A percentile compares a stretch with the other conserved stretches of the same genome.
Evolutionary conservation across 164 flowering plant species (phyloP).

Genomic region (Cinnamomum chago): DNA sequence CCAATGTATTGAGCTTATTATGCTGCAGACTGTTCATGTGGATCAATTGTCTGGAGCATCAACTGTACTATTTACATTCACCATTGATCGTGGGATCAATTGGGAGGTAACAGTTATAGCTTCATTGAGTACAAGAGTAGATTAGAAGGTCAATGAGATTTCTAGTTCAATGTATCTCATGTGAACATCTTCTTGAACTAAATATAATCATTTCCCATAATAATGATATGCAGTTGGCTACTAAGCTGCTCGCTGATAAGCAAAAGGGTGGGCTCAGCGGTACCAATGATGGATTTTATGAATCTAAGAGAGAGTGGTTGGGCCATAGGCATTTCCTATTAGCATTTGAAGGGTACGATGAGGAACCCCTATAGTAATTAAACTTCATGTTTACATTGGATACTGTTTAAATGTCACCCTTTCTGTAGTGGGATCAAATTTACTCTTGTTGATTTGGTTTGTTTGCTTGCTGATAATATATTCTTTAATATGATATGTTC

Average conservation of each 20-base stretch:
- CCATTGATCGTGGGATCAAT: slow-evolving; percentile 83
- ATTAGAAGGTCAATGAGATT: not conserved
- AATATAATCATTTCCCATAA: not conserved
- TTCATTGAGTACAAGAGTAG: not conserved
- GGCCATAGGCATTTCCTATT: slow-evolving; percentile 82
- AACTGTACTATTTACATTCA: slow-evolving; percentile 79
- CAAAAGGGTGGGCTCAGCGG: slow-evolving; percentile 60
- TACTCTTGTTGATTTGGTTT: not conserved
- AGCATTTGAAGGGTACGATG: slow-evolving; percentile 80
- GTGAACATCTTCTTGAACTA: not conserved
- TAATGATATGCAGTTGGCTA: slow-evolving; percentile 49
- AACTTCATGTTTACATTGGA: not conserved
- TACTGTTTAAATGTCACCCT: not conserved
- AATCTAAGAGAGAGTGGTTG: slow-evolving; percentile 95
- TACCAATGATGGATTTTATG: slow-evolving; percentile 76
- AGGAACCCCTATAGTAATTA: not conserved
- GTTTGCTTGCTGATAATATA: not conserved
- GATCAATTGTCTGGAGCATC: slow-evolving; percentile 89
- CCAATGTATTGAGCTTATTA: slow-evolving; percentile 15
- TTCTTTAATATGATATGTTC: not conserved
- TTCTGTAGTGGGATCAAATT: not conserved
- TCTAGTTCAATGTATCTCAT: not conserved
- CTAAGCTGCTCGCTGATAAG: slow-evolving; percentile 63
- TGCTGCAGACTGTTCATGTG: slow-evolving; percentile 80
- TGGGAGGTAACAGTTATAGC: slow-evolving; percentile 65